Evolutionary conservation across 148 eudicot genomes (phyloP).

Genomic region (Rhododendron mucronatum): DNA sequence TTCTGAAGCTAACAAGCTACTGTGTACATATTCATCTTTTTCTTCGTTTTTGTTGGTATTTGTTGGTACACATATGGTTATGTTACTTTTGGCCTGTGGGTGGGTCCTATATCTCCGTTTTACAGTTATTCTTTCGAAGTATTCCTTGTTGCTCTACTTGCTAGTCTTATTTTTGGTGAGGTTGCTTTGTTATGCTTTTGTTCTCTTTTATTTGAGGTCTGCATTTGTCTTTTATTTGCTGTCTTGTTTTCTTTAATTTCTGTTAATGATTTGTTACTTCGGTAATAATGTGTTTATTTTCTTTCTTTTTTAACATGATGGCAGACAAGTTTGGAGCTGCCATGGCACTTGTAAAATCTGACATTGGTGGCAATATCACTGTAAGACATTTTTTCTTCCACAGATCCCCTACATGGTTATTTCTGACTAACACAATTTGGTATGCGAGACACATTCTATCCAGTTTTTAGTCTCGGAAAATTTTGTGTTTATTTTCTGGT

Average conservation of each 20-base stretch:
- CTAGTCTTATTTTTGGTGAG: background rate
- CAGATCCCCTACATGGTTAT: background rate
- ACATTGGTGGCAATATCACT: conserved; percentile 61
- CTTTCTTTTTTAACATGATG: background rate
- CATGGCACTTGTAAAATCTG: conserved; percentile 65
- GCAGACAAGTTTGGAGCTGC: conserved; percentile 74
- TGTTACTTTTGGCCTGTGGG: background rate
- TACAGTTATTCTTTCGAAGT: background rate
- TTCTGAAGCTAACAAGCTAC: background rate
- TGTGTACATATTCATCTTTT: background rate
- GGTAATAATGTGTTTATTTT: background rate
- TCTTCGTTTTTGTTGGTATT: background rate
- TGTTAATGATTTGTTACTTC: background rate
- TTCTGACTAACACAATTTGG: background rate
- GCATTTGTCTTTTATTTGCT: background rate
- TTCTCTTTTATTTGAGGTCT: background rate
- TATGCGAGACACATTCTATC: background rate
- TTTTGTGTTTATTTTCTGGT: background rate
- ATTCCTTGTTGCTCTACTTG: background rate
- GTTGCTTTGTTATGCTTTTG: background rate
- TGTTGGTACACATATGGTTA: background rate
- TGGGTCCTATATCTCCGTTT: background rate
- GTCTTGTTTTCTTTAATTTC: background rate
- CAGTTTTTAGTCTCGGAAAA: background rate
- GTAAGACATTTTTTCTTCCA: conserved; percentile 34